Percentiles rank a stretch among this genome's conserved stretches.
Conservation (phyloP, 768 basidiomycete genomes). For the Leccinellum luteum region DNA sequence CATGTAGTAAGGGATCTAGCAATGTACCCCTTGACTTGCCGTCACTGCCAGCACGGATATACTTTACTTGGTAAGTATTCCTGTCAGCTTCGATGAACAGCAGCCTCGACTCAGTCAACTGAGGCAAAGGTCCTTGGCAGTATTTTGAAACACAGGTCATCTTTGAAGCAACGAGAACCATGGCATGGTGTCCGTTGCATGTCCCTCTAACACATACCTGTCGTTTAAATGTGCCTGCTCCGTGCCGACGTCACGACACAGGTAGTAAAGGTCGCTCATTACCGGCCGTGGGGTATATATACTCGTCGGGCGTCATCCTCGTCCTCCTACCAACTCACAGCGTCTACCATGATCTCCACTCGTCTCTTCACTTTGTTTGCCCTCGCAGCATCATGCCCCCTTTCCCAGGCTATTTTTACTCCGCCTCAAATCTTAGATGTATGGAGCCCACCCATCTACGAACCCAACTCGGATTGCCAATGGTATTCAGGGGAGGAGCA, state of each 20-base stretch:
- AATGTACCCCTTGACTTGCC: neutral
- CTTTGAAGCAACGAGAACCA: neutral
- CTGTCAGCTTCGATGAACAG: neutral
- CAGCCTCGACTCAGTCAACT: neutral
- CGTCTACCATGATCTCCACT: conserved; percentile 2
- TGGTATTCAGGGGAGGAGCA: conserved; percentile 19
- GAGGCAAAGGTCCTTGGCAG: neutral
- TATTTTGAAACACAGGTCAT: neutral
- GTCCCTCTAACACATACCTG: neutral
- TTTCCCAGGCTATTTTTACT: neutral
- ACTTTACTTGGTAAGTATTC: neutral
- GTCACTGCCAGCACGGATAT: neutral
- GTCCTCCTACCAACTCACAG: neutral
- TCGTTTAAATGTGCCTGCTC: neutral
- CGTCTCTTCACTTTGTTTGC: conserved; percentile 8
- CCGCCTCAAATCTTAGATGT: conserved; percentile 18
- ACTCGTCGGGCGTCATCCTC: neutral
- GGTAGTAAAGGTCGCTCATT: neutral
- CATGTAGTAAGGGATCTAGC: neutral
- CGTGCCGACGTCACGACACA: neutral
- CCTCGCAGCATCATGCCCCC: conserved; percentile 11
- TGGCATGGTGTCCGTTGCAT: neutral
- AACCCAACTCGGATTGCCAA: conserved; percentile 19
- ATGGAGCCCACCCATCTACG: conserved; percentile 23
- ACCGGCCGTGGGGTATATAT: conserved; percentile 4